Evolutionary conservation across 1,284 basidiomycete species (phyloP), one percentile per base, ranked within the genome.

Genomic region (Moesziomyces sp.): DNA sequence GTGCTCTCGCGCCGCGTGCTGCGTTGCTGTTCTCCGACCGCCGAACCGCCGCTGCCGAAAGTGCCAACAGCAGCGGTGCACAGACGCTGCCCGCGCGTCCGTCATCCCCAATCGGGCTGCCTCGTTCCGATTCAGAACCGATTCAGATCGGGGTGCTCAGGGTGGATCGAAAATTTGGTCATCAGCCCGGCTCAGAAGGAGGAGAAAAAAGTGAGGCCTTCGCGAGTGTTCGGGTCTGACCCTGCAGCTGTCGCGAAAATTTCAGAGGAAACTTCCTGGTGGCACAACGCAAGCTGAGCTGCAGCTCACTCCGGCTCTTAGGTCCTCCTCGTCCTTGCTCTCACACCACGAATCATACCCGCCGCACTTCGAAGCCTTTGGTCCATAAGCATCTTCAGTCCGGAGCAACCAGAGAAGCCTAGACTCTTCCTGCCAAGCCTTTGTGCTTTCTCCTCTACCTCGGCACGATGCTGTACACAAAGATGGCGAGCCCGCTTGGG

Each of bases 381-480:
- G n/a, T 45, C 14, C 57, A 23, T 13, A 40, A 52, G 48, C 48
- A 26, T 30, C 48, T 38, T 10, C 48, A 56, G 50, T 46, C 48
- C 33, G n/a, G 35, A 16, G 51, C 45, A 48, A 19, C 9, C 26
- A 50, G 48, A 14, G 30, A 33, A 33, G 30, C 8, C 30, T 4
- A 33, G 30, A 1, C 30, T 33, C 1, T 33, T 33, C 30, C 30
- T 33, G 10, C 11, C 30, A 33, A 33, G 30, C 30, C 30, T 33
- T 13, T 13, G 30, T 33, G 30, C 30, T 33, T 33, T 33, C 10
- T 33, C 10, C 30, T 33, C 30, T 13, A 7, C 26, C 16, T 40
- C 51, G 38, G 59, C 49, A 23, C 56, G 14, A 69, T 69, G 66
- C 30, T 69, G 60, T 69, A 69, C 45, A 63, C 66, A 47, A 69